These are phyloP conservation scores for Fusarium sp. DNA, from an alignment of 2,329 filamentous ascomycete species.

Conservation along the genomic window DNA sequence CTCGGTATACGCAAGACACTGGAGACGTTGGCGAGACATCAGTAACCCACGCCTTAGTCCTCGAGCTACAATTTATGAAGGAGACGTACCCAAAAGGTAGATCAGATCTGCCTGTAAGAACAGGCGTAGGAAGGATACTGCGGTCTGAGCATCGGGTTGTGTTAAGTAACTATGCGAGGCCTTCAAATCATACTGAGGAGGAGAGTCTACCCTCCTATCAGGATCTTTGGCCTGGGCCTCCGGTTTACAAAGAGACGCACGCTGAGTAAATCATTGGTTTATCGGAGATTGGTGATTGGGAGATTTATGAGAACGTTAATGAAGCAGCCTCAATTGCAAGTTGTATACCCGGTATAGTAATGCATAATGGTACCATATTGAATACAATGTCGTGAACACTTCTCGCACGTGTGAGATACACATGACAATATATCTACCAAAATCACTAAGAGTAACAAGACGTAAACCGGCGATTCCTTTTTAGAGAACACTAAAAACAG, in stretches of 20 bases:
- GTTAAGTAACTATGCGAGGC: slow-evolving; percentile 72
- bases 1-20: slow-evolving; percentile 79
- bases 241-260: slow-evolving; percentile 2
- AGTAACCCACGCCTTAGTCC: slow-evolving; percentile 83
- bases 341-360: neutral
- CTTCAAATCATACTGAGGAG: neutral
- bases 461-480: no score
- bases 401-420: no score
- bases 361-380: neutral
- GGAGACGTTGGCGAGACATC: slow-evolving; percentile 79
- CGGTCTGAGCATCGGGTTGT: slow-evolving; percentile 88
- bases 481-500: no score
- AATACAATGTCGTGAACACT: no score
- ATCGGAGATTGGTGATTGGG: no score
- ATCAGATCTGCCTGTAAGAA: slow-evolving; percentile 78
- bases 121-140: slow-evolving; percentile 88
- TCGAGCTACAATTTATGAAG: slow-evolving; percentile 93
- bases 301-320: no score
- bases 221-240: slow-evolving; percentile 9
- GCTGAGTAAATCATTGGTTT: neutral
- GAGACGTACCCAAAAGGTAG: slow-evolving; percentile 82
- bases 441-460: no score
- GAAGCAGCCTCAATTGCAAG: no score
- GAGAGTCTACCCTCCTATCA: slow-evolving; percentile 26
- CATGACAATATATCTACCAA: no score